Evolutionary conservation across 495 filamentous ascomycete genomes (phyloP).

Genomic region (Barbatosphaeria neglecta): DNA sequence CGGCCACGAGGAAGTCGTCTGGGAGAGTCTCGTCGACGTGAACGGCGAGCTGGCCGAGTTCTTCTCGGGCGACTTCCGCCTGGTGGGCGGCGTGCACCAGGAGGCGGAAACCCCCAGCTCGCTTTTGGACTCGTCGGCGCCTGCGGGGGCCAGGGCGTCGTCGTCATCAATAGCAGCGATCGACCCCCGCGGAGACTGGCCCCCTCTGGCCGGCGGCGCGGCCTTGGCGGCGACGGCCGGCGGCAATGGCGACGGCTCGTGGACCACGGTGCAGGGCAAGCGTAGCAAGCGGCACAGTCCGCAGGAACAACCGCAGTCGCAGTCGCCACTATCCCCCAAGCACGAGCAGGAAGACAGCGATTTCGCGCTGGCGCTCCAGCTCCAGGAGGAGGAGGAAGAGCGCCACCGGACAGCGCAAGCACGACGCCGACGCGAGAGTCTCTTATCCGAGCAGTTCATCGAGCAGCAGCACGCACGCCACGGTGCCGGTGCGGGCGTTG

Average conservation of each 20-base stretch:
- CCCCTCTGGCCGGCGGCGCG: neutral
- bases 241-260: conserved; percentile 25
- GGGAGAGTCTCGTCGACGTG: conserved; percentile 86
- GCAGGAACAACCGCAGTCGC: too few relatives aligned
- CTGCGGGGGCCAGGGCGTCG: too few relatives aligned
- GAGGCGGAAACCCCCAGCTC: conserved; percentile 6
- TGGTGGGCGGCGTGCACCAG: conserved; percentile 49
- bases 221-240: conserved; percentile 13
- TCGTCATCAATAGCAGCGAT: too few relatives aligned
- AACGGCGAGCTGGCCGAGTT: conserved; percentile 75
- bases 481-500: too few relatives aligned
- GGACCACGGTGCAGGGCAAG: conserved; percentile 38
- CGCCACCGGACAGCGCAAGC: conserved; percentile 40
- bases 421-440: conserved; percentile 34
- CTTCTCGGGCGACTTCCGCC: conserved; percentile 80
- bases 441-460: conserved; percentile 45
- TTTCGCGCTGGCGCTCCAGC: conserved; percentile 63
- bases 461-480: conserved; percentile 37
- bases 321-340: conserved; percentile 22
- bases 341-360: conserved; percentile 67
- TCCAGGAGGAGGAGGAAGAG: conserved; percentile 76
- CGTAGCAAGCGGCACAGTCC: conserved; percentile 9
- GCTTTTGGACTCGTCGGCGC: too few relatives aligned
- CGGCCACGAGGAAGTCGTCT: conserved; percentile 82
- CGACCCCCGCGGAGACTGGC: neutral